A percentile compares a stretch with the other conserved stretches of the same genome.
Conservation (phyloP, 192 early-diverging fungal genomes). For the Coemansia biformis region DNA sequence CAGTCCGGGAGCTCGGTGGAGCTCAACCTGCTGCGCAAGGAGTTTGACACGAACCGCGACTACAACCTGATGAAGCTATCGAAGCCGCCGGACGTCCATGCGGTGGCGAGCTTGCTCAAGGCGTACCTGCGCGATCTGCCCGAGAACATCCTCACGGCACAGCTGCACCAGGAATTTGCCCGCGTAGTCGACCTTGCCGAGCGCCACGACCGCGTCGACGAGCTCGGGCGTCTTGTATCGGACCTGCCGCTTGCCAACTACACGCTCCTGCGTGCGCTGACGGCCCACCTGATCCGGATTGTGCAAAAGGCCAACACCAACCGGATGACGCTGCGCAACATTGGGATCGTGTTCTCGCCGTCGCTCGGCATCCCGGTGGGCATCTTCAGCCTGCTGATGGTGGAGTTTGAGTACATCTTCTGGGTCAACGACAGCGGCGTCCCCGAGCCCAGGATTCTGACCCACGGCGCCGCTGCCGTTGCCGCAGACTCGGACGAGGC, state of each 20-base stretch:
- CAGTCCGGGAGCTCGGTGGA: slow-evolving; percentile 71
- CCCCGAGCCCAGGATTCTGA: slow-evolving; percentile 45
- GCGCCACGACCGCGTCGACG: slow-evolving; percentile 72
- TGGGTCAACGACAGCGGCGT: slow-evolving; percentile 64
- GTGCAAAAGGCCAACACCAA: slow-evolving; percentile 79
- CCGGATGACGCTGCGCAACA: slow-evolving; percentile 93
- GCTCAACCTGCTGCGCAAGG: slow-evolving; percentile 70
- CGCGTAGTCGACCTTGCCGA: slow-evolving; percentile 77
- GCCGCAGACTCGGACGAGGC: not conserved
- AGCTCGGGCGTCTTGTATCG: slow-evolving; percentile 74
- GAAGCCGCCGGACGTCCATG: slow-evolving; percentile 86
- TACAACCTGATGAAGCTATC: slow-evolving; percentile 45
- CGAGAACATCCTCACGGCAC: slow-evolving; percentile 79
- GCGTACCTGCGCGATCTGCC: slow-evolving; percentile 87
- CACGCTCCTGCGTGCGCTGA: slow-evolving; percentile 77
- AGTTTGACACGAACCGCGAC: slow-evolving; percentile 65
- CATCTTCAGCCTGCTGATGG: slow-evolving; percentile 88
- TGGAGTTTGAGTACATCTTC: slow-evolving; percentile 83
- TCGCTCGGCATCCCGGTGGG: slow-evolving; percentile 90
- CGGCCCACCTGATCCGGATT: slow-evolving; percentile 85
- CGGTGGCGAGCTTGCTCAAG: slow-evolving; percentile 87
- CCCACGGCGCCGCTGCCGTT: not conserved
- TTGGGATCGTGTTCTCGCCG: slow-evolving; percentile 94
- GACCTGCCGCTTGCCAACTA: slow-evolving; percentile 84
- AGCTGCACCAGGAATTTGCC: slow-evolving; percentile 79